Evolutionary conservation across 352 stramenopile species (phyloP).

Genomic region (Phytopythium helicoides): DNA sequence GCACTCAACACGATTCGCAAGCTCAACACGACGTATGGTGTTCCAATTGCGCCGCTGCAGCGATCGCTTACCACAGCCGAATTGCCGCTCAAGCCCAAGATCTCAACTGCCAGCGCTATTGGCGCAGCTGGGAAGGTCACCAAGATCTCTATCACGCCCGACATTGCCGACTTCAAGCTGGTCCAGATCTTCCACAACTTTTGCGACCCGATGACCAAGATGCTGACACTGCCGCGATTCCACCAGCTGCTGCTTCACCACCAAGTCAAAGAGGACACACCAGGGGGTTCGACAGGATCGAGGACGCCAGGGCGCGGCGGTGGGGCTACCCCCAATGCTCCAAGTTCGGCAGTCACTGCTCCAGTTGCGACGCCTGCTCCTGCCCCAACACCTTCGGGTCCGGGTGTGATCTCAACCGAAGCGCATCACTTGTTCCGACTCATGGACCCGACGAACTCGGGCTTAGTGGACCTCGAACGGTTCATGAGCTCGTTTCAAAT

Average conservation of each 20-base stretch:
- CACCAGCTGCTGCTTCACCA: slow-evolving; percentile 65
- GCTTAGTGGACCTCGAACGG: slow-evolving; percentile 54
- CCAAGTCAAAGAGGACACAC: slow-evolving; percentile 58
- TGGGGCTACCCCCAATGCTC: slow-evolving; percentile 4
- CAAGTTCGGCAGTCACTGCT: slow-evolving; percentile 3
- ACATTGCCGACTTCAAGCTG: slow-evolving; percentile 85
- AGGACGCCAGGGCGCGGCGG: neutral
- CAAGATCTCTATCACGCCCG: slow-evolving; percentile 66
- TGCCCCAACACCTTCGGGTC: slow-evolving; percentile 5
- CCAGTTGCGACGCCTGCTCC: neutral
- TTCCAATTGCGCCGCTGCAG: slow-evolving; percentile 51
- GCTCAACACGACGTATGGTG: slow-evolving; percentile 47
- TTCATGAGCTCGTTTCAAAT: slow-evolving; percentile 88
- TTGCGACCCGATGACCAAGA: slow-evolving; percentile 58
- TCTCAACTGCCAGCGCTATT: slow-evolving; percentile 20
- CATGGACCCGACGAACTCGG: slow-evolving; percentile 42
- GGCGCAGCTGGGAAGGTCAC: slow-evolving; percentile 27
- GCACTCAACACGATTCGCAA: slow-evolving; percentile 53
- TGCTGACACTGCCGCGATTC: slow-evolving; percentile 48
- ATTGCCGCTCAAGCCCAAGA: slow-evolving; percentile 40
- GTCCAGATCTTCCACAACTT: slow-evolving; percentile 85
- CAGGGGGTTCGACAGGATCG: no score
- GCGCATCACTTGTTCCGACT: slow-evolving; percentile 52
- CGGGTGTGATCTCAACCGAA: slow-evolving; percentile 27
- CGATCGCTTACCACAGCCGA: slow-evolving; percentile 20